Percentiles rank a stretch among this genome's conserved stretches.
Conservation (phyloP, 192 early-diverging fungal species). For the Pilobolus umbonatus region DNA sequence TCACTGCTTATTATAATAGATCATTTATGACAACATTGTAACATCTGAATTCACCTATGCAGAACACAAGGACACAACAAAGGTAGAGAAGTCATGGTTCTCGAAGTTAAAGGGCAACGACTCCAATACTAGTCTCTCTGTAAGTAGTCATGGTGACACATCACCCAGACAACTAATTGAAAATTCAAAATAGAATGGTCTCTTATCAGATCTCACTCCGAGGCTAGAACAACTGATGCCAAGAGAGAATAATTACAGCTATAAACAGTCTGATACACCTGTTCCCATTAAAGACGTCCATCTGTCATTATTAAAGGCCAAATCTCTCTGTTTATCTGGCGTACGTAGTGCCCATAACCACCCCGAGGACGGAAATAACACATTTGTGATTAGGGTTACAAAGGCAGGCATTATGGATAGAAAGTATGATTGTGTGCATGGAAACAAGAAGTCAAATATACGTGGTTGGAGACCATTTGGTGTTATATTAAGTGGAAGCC, state of each 20-base stretch:
- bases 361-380: background rate
- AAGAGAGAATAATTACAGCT: conserved; percentile 29
- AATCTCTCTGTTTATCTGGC: conserved; percentile 30
- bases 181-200: conserved; percentile 5
- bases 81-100: conserved; percentile 29
- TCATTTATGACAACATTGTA: conserved; percentile 58
- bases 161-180: too few species aligned
- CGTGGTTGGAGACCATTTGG: conserved; percentile 74
- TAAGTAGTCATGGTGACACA: conserved; percentile 3
- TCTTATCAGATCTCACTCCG: conserved; percentile 17
- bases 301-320: conserved; percentile 22
- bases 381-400: conserved; percentile 36
- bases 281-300: conserved; percentile 27
- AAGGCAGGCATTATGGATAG: conserved; percentile 68
- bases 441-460: conserved; percentile 57
- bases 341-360: conserved; percentile 18
- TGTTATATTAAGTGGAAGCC: conserved; percentile 72
- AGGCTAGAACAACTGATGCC: conserved; percentile 32
- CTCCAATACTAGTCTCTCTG: conserved; percentile 1
- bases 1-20: conserved; percentile 20
- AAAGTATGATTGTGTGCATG: conserved; percentile 66
- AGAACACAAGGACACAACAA: conserved; percentile 39
- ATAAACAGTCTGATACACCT: conserved; percentile 17
- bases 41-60: conserved; percentile 51
- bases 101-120: conserved; percentile 19